Conservation (phyloP, 225 moss, liverwort and hornwort genomes). For the Bryum argenteum region DNA sequence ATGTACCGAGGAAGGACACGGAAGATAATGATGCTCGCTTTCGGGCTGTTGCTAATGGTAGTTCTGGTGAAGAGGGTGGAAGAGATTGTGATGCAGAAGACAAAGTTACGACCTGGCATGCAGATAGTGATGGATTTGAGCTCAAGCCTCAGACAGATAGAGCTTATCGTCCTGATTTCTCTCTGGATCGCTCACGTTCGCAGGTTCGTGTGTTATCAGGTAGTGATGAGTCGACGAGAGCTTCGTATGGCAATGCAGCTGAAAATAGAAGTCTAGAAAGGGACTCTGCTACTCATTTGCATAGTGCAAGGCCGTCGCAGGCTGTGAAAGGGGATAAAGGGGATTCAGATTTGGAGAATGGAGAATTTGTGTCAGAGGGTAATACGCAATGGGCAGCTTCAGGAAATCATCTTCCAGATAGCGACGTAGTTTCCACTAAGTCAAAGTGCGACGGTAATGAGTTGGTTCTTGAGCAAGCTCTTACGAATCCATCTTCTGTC, state of each 20-base stretch:
- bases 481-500: conserved; percentile 27
- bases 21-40: conserved; percentile 40
- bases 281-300: conserved; percentile 20
- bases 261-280: conserved; percentile 38
- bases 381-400: conserved; percentile 36
- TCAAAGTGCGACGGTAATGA: conserved; percentile 21
- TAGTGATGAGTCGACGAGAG: conserved; percentile 35
- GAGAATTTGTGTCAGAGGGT: conserved; percentile 50
- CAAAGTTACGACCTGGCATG: conserved; percentile 34
- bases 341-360: conserved; percentile 49
- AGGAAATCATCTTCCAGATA: conserved; percentile 30
- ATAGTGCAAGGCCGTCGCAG: conserved; percentile 32
- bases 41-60: conserved; percentile 37
- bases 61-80: conserved; percentile 44
- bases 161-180: conserved; percentile 28
- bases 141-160: conserved; percentile 29
- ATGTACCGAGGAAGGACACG: conserved; percentile 37
- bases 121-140: conserved; percentile 37
- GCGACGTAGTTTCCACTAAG: conserved; percentile 24
- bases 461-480: conserved; percentile 21
- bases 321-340: conserved; percentile 35
- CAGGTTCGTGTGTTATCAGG: conserved; percentile 40
- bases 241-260: conserved; percentile 31
- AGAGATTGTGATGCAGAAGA: conserved; percentile 29
- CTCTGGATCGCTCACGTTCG: conserved; percentile 35